Conservation (phyloP, 2,329 filamentous ascomycete species). For the Aspergillus sojae region DNA sequence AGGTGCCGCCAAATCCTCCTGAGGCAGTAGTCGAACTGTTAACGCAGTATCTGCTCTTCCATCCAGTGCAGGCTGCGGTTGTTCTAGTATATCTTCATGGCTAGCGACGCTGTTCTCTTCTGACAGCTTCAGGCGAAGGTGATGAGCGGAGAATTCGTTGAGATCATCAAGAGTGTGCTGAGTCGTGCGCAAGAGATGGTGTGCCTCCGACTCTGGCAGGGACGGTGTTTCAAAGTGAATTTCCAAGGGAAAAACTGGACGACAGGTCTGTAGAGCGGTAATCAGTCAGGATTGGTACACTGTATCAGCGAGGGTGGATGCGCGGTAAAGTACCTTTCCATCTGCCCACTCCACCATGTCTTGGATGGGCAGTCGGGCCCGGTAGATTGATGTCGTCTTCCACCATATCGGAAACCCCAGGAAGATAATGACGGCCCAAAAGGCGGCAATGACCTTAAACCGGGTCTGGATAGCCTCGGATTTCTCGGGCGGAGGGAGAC, state of each 20-base stretch:
- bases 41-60: slow-evolving; percentile 59
- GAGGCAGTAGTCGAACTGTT: slow-evolving; percentile 68
- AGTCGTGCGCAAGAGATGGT: slow-evolving; percentile 74
- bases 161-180: slow-evolving; percentile 85
- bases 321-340: slow-evolving; percentile 67
- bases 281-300: neutral
- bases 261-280: slow-evolving; percentile 67
- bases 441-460: slow-evolving; percentile 76
- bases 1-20: slow-evolving; percentile 49
- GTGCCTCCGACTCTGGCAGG: slow-evolving; percentile 67
- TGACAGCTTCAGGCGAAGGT: slow-evolving; percentile 70
- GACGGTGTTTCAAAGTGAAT: slow-evolving; percentile 74
- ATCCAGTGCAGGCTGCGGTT: slow-evolving; percentile 11
- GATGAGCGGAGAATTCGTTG: slow-evolving; percentile 83
- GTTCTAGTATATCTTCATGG: slow-evolving; percentile 15
- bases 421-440: slow-evolving; percentile 83
- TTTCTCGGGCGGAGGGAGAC: slow-evolving; percentile 76
- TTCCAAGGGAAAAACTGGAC: slow-evolving; percentile 82
- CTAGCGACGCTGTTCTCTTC: slow-evolving; percentile 30
- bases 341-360: slow-evolving; percentile 92
- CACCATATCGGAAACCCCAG: slow-evolving; percentile 94
- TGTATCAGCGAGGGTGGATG: neutral
- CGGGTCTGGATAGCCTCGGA: slow-evolving; percentile 69
- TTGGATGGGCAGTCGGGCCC: slow-evolving; percentile 78
- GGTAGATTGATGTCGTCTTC: slow-evolving; percentile 89